Evolutionary conservation across 208 protist genomes (phyloP), one percentile per base, ranked within the genome.

Genomic region (Herpetomonas tarakana): DNA sequence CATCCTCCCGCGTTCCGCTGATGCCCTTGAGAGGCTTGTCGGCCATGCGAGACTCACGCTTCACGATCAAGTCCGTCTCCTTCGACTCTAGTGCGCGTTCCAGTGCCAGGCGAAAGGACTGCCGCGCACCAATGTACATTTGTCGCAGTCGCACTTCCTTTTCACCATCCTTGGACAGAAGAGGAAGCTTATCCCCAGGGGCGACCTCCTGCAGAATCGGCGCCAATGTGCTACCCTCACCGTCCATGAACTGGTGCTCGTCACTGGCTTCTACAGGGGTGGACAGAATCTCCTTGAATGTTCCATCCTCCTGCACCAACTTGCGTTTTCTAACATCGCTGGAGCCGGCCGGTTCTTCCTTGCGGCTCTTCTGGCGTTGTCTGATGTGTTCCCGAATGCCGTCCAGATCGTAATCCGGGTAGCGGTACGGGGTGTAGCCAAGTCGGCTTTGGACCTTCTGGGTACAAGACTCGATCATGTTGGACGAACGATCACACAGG

Each of bases 361-460:
- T 1, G 41, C 38, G 27, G 45, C 30, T 30, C 31, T 29, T 53
- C 55, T 81, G 62, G 35, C 35, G 35, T 18, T 6, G 14, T 18
- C 35, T 62, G 38, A 79, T 62, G 19, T 51, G 45, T 46, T 45
- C 64, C 28, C 68, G 65, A 39, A 86, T 81, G 9, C 52, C 62
- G 7, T 58, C 52, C 19, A 86, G 39, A 51, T 93, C 78, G 58
- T 93, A 93, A 51, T 88, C 83, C 9, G 86, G 86, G 38, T 93
- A 93, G 3, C 78, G 83, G 27, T 86, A 93, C 2, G 86, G 83
- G 4, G 54, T 68, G 55, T 93, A 93, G 14, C 83, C 81, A 22
- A 83, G 65, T 16, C 77, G 74, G 14, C 60, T 58, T 53, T 87
- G 71, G 54, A 93, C 74, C 41, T 78, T 76, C 16, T 59, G 30